Evolutionary conservation across 2,329 filamentous ascomycete species (phyloP), one percentile per base, ranked within the genome.

Genomic region (Zasmidium cellare): DNA sequence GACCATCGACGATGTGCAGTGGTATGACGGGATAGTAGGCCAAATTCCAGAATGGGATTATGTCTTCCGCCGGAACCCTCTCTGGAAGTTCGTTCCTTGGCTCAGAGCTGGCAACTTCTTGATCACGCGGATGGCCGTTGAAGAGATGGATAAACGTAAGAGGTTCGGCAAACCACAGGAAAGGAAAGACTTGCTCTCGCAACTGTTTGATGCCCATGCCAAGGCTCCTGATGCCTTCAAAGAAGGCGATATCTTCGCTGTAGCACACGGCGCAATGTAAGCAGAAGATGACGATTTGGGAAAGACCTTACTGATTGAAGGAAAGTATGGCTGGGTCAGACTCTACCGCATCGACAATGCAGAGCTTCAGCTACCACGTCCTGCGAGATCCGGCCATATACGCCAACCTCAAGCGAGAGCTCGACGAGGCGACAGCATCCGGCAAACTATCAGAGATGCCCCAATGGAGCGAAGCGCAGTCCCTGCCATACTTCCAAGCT

Each of bases 281-380:
- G 79, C 71, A 80, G n/a, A 19, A n/a, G 18, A 41, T 31, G 25
- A 38, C 18, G 24, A 20, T 45, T 20, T 47, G 47, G 9, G 1
- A 23, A 52, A 28, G 20, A 16, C 7, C 38, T 12, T 49, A 48
- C 51, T 57, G 44, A 62, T 28, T 5, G 22, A 16, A 19, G 11
- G 19, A 22, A 25, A 47, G n/a, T n/a, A 7, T 85, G 66, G 83
- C 83, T 16, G 84, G 84, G 23, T 84, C 84, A 19, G 84, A 86
- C 71, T 84, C 83, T 0, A 85, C 84, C 0, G 83, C 84, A 11
- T 83, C 80, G 7, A 83, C 81, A 0, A 83, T 84, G 81, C 80
- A 83, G 62, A 82, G 80, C 55, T 82, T 83, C 69, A 82, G 81
- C 73, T 80, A 77, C 73, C 77, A 78, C 45, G 73, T 80, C 0